Conservation (phyloP, 2,329 filamentous ascomycete genomes). For the Arachnomyces sp. region DNA sequence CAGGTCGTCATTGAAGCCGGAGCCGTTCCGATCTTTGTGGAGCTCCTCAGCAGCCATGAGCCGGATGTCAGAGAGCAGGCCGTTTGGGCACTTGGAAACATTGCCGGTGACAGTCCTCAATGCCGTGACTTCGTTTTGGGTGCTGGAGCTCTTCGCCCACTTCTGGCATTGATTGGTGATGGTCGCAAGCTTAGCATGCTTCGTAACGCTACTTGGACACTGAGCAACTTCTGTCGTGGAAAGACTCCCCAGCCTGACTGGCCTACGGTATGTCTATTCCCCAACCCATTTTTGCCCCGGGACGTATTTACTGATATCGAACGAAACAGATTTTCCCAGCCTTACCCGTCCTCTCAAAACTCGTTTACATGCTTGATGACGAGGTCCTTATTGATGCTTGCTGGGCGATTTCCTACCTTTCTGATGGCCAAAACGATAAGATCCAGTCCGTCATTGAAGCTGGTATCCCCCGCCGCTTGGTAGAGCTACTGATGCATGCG, state of each 20-base stretch:
- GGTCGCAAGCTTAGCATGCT: conserved; percentile 99
- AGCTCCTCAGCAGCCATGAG: conserved; percentile 89
- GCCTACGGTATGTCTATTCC: conserved; percentile 65
- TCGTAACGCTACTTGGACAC: conserved; percentile 94
- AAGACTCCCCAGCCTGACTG: conserved; percentile 99
- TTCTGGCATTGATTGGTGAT: conserved; percentile 84
- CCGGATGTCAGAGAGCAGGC: conserved; percentile 97
- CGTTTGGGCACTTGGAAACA: conserved; percentile 97
- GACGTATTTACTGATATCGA: neutral
- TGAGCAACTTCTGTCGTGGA: conserved; percentile 99
- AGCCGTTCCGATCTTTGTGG: conserved; percentile 96
- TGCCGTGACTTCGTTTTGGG: conserved; percentile 95
- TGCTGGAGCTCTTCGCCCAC: conserved; percentile 82
- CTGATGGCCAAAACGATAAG: conserved; percentile 97
- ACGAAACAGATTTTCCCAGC: conserved; percentile 74
- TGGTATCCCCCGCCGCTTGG: conserved; percentile 88
- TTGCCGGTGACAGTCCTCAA: conserved; percentile 93
- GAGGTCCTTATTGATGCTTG: conserved; percentile 98
- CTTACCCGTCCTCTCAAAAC: conserved; percentile 88
- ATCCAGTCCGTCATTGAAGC: conserved; percentile 99
- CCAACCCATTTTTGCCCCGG: neutral
- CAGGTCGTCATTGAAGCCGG: conserved; percentile 98
- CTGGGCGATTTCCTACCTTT: conserved; percentile 98
- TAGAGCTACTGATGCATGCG: conserved; percentile 95
- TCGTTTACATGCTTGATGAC: conserved; percentile 96